These are phyloP conservation scores for Metschnikowia reukaufii DNA, from an alignment of 805 yeast species.

Conservation along the genomic window DNA sequence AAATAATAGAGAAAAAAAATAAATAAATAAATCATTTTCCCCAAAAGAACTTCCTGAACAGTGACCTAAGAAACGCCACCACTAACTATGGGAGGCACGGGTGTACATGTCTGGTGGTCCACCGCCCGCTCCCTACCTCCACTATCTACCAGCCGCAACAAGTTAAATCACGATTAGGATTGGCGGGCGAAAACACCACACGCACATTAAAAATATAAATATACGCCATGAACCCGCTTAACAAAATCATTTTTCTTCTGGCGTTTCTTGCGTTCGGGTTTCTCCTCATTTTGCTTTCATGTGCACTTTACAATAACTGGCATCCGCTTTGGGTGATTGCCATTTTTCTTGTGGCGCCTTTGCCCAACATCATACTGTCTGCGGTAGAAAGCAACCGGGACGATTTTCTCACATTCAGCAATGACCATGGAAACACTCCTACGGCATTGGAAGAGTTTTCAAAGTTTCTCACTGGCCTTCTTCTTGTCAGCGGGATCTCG, in stretches of 20 bases:
- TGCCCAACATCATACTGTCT: constrained; percentile 42
- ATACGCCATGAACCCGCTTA: constrained; percentile 48
- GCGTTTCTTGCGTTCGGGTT: constrained; percentile 48
- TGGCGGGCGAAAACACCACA: neutral
- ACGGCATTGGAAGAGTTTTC: constrained; percentile 40
- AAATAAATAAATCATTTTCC: too few relatives aligned
- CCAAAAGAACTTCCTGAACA: too few relatives aligned
- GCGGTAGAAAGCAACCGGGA: constrained; percentile 40
- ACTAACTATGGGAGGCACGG: constrained; percentile 4
- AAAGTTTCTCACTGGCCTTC: constrained; percentile 39
- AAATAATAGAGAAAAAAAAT: neutral
- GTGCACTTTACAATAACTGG: constrained; percentile 46
- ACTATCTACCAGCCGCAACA: neutral
- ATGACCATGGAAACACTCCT: constrained; percentile 38
- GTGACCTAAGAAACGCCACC: too few relatives aligned
- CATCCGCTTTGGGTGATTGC: constrained; percentile 38
- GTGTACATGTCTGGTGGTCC: neutral
- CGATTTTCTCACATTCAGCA: constrained; percentile 45
- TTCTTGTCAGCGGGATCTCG: constrained; percentile 45
- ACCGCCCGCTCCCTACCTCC: neutral
- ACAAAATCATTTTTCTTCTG: constrained; percentile 46
- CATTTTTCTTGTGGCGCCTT: constrained; percentile 44
- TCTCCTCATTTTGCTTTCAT: constrained; percentile 42
- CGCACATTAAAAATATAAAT: neutral
- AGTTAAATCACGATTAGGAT: neutral